phyloP scores from a whole-genome alignment of 2,329 filamentous ascomycete species.

The Alternaria alternata region DNA sequence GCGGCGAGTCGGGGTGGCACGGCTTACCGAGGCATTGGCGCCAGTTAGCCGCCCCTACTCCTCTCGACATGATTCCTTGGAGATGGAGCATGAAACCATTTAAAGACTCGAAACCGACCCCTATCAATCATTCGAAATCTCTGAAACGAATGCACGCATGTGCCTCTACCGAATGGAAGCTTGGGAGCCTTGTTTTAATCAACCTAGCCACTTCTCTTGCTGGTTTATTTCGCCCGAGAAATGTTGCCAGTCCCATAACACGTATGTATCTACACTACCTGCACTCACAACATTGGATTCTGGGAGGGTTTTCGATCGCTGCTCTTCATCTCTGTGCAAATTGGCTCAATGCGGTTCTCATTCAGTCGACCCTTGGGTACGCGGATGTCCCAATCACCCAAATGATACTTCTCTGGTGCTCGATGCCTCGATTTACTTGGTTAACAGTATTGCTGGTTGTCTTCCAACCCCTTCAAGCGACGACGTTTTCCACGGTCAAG shows the following conservation, averaged over 20 bases:
- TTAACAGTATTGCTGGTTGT: neutral
- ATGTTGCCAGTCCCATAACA: neutral
- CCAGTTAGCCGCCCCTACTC: neutral
- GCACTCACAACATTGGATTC: neutral
- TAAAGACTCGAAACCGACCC: neutral
- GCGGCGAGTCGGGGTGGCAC: neutral
- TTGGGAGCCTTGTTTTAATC: neutral
- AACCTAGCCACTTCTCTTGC: neutral
- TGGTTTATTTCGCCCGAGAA: neutral
- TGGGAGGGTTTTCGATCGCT: neutral
- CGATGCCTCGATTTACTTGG: neutral
- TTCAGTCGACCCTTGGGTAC: neutral
- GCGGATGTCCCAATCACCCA: neutral
- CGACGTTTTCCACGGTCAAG: neutral
- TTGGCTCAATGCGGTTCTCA: neutral
- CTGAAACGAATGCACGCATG: neutral
- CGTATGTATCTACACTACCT: neutral
- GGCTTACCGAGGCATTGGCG: neutral
- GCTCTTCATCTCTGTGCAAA: neutral
- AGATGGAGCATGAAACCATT: neutral
- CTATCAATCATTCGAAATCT: neutral
- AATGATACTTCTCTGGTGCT: neutral
- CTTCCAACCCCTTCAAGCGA: neutral
- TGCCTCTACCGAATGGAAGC: neutral
- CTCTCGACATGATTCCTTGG: neutral